Conservation (phyloP, 1,284 basidiomycete genomes). For the Cutaneotrichosporon daszewskae region DNA sequence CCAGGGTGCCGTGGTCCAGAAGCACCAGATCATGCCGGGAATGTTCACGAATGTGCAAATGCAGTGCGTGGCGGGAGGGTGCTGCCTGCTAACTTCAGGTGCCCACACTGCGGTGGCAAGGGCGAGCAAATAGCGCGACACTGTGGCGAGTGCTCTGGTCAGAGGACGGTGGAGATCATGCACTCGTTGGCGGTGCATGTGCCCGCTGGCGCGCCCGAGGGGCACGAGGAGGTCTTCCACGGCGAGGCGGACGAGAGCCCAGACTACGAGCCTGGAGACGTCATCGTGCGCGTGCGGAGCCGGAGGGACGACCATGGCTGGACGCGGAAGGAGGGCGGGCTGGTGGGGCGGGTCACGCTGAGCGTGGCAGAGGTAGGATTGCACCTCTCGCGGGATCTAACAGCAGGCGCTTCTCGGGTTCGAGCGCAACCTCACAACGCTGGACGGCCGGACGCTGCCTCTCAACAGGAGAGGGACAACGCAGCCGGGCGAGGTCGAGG, state of each 20-base stretch:
- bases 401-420: slow-evolving; percentile 46
- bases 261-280: slow-evolving; percentile 87
- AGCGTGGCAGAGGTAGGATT: slow-evolving; percentile 71
- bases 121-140: slow-evolving; percentile 66
- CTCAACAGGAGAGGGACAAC: slow-evolving; percentile 71
- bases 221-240: slow-evolving; percentile 82
- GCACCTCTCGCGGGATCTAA: neutral
- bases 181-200: slow-evolving; percentile 70
- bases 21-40: slow-evolving; percentile 91
- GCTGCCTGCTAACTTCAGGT: slow-evolving; percentile 52
- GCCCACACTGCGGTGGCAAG: slow-evolving; percentile 70
- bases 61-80: slow-evolving; percentile 30
- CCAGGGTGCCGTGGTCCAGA: slow-evolving; percentile 72
- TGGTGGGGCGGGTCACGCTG: slow-evolving; percentile 85
- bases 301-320: slow-evolving; percentile 58
- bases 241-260: slow-evolving; percentile 89
- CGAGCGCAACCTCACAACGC: slow-evolving; percentile 70
- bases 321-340: slow-evolving; percentile 75
- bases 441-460: slow-evolving; percentile 77
- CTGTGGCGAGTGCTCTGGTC: slow-evolving; percentile 75
- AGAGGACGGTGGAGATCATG: slow-evolving; percentile 63
- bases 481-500: slow-evolving; percentile 87
- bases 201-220: slow-evolving; percentile 81
- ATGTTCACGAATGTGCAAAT: slow-evolving; percentile 63
- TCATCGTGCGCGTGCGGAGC: slow-evolving; percentile 74